Conservation (phyloP, 805 yeast genomes). For the Metschnikowia colocasiae region DNA sequence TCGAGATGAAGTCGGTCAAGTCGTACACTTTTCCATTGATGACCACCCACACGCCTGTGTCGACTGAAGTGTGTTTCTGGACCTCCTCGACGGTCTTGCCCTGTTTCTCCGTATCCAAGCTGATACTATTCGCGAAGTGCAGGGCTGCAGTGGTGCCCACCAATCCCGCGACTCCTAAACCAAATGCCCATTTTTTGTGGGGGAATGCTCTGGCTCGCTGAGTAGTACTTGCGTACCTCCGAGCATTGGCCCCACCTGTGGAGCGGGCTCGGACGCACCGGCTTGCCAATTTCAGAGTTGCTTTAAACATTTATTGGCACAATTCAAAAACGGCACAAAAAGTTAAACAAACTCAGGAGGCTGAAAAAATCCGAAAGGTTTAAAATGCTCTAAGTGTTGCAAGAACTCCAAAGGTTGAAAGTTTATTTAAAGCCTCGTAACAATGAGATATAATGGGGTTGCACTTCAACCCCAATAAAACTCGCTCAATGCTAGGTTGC, state of each 20-base stretch:
- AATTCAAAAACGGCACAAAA: not conserved
- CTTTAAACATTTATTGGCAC: not conserved
- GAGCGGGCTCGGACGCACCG: not conserved
- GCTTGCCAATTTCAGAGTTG: not conserved
- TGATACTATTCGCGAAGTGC: not conserved
- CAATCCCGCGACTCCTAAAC: conserved; percentile 4
- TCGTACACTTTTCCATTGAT: conserved; percentile 35
- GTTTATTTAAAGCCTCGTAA: too few species aligned
- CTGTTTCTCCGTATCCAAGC: conserved; percentile 6
- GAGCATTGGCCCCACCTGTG: not conserved
- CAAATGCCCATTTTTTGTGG: not conserved
- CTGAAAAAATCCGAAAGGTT: too few species aligned
- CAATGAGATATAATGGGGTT: not conserved
- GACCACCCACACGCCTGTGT: conserved; percentile 28
- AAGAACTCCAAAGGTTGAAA: too few species aligned
- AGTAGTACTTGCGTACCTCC: not conserved
- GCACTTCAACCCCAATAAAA: not conserved
- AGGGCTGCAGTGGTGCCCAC: not conserved
- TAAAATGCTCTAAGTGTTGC: too few species aligned
- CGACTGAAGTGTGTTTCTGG: conserved; percentile 9
- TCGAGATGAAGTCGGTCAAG: conserved; percentile 33
- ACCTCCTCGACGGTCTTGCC: conserved; percentile 18
- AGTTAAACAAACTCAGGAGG: too few species aligned
- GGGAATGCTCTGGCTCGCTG: not conserved
- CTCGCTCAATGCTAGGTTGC: not conserved